Percentiles rank a stretch among this genome's conserved stretches.
Conservation (phyloP, 257 asterid species). For the Coffea canephora region DNA sequence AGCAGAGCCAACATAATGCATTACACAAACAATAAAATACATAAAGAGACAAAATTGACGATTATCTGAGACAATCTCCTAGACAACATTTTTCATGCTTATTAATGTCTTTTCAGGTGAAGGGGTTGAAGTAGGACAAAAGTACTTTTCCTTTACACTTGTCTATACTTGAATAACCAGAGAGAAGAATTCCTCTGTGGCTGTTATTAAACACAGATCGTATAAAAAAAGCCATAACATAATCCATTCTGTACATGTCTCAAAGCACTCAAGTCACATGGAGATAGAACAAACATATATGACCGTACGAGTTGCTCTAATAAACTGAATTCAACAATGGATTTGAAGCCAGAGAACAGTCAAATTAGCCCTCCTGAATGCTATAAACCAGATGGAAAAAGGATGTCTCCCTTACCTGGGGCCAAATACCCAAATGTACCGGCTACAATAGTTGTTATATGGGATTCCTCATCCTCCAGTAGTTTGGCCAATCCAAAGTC, state of each 20-base stretch:
- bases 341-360: neutral
- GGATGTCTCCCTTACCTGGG: conserved; percentile 55
- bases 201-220: neutral
- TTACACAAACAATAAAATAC: neutral
- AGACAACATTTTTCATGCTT: neutral
- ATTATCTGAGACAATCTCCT: neutral
- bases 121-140: neutral
- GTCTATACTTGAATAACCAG: neutral
- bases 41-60: neutral
- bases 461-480: conserved; percentile 91
- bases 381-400: neutral
- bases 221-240: neutral
- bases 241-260: neutral
- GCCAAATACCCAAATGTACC: conserved; percentile 97
- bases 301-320: neutral
- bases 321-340: neutral
- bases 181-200: neutral
- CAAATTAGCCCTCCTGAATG: neutral
- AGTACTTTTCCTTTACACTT: neutral
- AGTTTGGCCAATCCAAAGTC: conserved; percentile 95
- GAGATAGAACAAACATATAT: neutral
- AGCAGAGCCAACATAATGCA: neutral
- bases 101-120: neutral
- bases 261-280: neutral
- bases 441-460: conserved; percentile 95